A percentile compares a stretch with the other conserved stretches of the same genome.
Conservation (phyloP, 257 asterid species). For the Solanum piurae region DNA sequence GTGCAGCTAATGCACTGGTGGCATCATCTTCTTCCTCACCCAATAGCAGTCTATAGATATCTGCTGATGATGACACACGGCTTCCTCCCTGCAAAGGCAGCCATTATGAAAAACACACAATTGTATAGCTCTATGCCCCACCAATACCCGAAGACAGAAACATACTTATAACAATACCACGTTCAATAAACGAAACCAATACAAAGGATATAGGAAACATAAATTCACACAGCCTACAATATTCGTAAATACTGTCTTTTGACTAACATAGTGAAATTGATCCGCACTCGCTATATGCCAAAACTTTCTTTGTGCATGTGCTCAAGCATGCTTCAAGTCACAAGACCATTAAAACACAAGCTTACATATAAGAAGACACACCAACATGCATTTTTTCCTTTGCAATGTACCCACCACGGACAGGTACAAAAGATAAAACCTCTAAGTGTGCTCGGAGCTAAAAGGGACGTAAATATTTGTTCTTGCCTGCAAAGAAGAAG, state of each 20-base stretch:
- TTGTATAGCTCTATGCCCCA: not conserved
- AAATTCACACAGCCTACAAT: not conserved
- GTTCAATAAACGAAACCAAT: not conserved
- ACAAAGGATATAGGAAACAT: not conserved
- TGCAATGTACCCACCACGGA: not conserved
- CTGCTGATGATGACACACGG: constrained; percentile 70
- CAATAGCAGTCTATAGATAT: constrained; percentile 64
- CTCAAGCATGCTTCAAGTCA: not conserved
- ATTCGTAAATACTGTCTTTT: not conserved
- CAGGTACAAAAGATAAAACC: not conserved
- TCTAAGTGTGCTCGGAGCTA: not conserved
- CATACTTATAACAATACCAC: not conserved
- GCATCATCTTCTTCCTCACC: constrained; percentile 98
- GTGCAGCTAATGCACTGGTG: constrained; percentile 73
- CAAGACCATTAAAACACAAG: not conserved
- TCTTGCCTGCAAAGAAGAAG: constrained; percentile 81
- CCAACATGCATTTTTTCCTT: not conserved
- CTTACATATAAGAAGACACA: not conserved
- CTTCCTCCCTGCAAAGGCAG: constrained; percentile 66
- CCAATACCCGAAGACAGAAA: not conserved
- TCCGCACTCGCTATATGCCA: not conserved
- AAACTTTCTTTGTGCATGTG: not conserved
- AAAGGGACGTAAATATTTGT: not conserved
- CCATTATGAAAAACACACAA: constrained; percentile 4
- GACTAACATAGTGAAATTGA: not conserved